Evolutionary conservation across 208 protist species (phyloP).

Genomic region (Trypanosoma melophagium): DNA sequence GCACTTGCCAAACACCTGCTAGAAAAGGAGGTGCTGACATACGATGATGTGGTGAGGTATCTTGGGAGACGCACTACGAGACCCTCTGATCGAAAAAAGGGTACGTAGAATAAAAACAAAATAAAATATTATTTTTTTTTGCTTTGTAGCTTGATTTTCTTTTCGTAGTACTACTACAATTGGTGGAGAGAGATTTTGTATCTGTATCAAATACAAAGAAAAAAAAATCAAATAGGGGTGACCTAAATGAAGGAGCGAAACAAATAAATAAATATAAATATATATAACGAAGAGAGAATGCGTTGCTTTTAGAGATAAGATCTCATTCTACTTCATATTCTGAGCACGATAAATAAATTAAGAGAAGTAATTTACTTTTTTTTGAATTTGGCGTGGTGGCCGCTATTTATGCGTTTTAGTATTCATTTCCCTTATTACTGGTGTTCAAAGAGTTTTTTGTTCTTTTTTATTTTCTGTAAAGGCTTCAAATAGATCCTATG

Average conservation of each 20-base stretch:
- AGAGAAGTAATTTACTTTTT: too few species aligned
- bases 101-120: slow-evolving; percentile 21
- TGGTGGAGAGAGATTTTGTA: too few species aligned
- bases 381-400: too few species aligned
- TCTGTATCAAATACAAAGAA: too few species aligned
- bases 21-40: slow-evolving; percentile 78
- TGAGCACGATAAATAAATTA: neutral
- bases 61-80: slow-evolving; percentile 57
- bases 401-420: too few species aligned
- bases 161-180: too few species aligned
- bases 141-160: too few species aligned
- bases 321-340: neutral
- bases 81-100: slow-evolving; percentile 49
- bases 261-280: neutral
- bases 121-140: too few species aligned
- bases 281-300: neutral
- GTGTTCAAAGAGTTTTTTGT: slow-evolving; percentile 9
- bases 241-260: too few species aligned
- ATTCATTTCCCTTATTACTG: neutral
- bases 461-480: neutral
- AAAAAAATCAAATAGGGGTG: too few species aligned
- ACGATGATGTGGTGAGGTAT: slow-evolving; percentile 75
- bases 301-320: neutral
- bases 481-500: neutral
- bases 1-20: slow-evolving; percentile 87